These are phyloP conservation scores for Angomonas ambiguus DNA, from an alignment of 208 protist genomes.

Conservation along the genomic window DNA sequence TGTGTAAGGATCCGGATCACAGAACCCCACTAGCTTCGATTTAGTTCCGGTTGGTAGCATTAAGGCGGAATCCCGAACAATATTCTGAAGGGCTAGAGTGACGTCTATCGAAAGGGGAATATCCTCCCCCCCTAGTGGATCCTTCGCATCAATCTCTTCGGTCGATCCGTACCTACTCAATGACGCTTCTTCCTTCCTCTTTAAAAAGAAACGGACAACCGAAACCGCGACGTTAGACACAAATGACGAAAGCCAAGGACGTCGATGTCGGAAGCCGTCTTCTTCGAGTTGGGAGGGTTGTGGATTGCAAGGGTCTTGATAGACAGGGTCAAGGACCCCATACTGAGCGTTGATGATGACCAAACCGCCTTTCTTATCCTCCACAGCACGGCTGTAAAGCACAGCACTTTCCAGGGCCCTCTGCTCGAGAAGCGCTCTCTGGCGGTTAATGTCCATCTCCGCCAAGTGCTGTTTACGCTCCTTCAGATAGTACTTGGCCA, in stretches of 20 bases:
- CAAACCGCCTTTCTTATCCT: conserved; percentile 70
- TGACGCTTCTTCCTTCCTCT: background rate
- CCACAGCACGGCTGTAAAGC: conserved; percentile 34
- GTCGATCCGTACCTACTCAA: background rate
- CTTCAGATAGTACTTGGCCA: conserved; percentile 32
- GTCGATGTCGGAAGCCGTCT: background rate
- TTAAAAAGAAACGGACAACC: background rate
- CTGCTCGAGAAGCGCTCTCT: conserved; percentile 67
- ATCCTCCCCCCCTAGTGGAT: conserved; percentile 21
- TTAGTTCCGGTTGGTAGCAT: conserved; percentile 66
- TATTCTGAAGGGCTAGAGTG: conserved; percentile 79
- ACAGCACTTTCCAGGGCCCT: conserved; percentile 48
- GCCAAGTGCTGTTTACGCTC: conserved; percentile 54
- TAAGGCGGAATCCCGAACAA: conserved; percentile 77
- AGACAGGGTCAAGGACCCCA: conserved; percentile 70
- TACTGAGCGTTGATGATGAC: conserved; percentile 86
- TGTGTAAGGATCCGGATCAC: conserved; percentile 82
- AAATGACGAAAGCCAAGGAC: conserved; percentile 7
- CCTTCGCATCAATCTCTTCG: conserved; percentile 11
- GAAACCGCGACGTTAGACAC: background rate
- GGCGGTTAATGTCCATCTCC: conserved; percentile 71
- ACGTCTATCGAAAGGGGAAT: conserved; percentile 77
- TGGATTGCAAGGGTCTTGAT: conserved; percentile 26
- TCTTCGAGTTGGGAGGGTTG: conserved; percentile 4
- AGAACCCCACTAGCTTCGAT: conserved; percentile 75